These are phyloP conservation scores for Trichoderma sp. DNA, from an alignment of 2,329 filamentous ascomycete species.

Conservation along the genomic window DNA sequence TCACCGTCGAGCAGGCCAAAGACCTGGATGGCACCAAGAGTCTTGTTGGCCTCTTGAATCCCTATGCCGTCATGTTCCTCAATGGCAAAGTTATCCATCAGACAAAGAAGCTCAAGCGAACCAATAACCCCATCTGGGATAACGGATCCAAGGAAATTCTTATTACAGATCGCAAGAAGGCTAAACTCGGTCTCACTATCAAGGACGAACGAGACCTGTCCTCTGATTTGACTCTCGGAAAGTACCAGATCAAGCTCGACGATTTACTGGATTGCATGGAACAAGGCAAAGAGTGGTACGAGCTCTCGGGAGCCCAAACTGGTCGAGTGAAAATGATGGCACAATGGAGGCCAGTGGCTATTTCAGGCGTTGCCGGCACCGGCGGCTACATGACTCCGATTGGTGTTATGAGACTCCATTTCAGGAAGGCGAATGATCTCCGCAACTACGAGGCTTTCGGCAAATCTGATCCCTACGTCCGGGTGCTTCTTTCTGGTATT, in stretches of 20 bases:
- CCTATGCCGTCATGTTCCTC: conserved; percentile 83
- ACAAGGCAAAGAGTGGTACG: conserved; percentile 96
- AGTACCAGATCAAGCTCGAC: conserved; percentile 92
- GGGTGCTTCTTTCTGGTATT: conserved; percentile 85
- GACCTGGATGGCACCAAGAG: conserved; percentile 92
- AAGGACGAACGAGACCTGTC: conserved; percentile 91
- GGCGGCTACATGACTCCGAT: conserved; percentile 92
- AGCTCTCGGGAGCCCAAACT: conserved; percentile 75
- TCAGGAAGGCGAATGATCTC: conserved; percentile 77
- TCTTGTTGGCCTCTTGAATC: conserved; percentile 85
- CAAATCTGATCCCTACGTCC: conserved; percentile 94
- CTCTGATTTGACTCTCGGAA: conserved; percentile 81
- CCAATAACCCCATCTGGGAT: conserved; percentile 96
- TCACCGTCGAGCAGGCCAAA: conserved; percentile 94
- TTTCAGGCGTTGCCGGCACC: conserved; percentile 77
- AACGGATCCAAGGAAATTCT: conserved; percentile 91
- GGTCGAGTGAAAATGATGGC: conserved; percentile 88
- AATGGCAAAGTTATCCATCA: conserved; percentile 90
- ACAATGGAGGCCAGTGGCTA: conserved; percentile 92
- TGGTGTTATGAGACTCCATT: conserved; percentile 92
- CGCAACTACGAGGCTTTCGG: conserved; percentile 93
- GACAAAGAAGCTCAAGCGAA: conserved; percentile 92
- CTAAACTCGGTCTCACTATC: conserved; percentile 86
- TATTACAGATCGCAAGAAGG: conserved; percentile 88
- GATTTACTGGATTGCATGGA: conserved; percentile 89